Evolutionary conservation across 164 flowering plant genomes (phyloP).

Genomic region (Aristolochia californica): DNA sequence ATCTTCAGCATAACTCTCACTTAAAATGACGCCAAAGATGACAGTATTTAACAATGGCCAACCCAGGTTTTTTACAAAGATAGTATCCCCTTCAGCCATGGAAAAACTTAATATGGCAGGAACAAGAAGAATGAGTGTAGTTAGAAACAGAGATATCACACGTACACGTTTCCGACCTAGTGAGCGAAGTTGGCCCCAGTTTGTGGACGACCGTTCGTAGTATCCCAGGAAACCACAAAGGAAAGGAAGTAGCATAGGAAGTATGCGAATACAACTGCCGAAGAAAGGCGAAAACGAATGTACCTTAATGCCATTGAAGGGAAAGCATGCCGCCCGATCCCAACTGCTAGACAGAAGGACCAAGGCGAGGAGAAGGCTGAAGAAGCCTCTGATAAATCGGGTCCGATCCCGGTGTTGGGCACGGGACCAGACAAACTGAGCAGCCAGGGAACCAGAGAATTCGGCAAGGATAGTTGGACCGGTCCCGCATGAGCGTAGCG

Average conservation of each 20-base stretch:
- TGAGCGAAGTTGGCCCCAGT: slow-evolving; percentile 45
- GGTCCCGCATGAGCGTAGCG: slow-evolving; percentile 71
- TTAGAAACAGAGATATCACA: slow-evolving; percentile 49
- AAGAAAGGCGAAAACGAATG: slow-evolving; percentile 15
- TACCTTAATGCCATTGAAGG: slow-evolving; percentile 11
- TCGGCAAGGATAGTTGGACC: slow-evolving; percentile 85
- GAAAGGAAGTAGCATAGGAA: slow-evolving; percentile 81
- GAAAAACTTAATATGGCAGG: slow-evolving; percentile 59
- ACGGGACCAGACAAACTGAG: slow-evolving; percentile 27
- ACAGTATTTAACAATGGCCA: slow-evolving; percentile 90
- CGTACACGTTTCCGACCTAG: slow-evolving; percentile 60
- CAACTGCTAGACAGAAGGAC: slow-evolving; percentile 59
- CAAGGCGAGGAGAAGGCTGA: slow-evolving; percentile 42
- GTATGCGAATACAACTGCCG: slow-evolving; percentile 47
- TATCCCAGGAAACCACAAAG: slow-evolving; percentile 68
- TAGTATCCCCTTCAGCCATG: slow-evolving; percentile 29
- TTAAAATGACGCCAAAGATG: slow-evolving; percentile 83
- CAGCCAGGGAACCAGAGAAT: slow-evolving; percentile 57
- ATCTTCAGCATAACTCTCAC: slow-evolving; percentile 62
- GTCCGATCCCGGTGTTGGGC: slow-evolving; percentile 7
- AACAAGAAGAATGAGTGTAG: slow-evolving; percentile 50
- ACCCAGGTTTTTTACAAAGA: slow-evolving; percentile 40
- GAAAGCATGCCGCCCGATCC: slow-evolving; percentile 78
- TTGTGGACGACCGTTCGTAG: slow-evolving; percentile 52
- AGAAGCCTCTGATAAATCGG: slow-evolving; percentile 44